phyloP scores from a whole-genome alignment of 2,329 filamentous ascomycete genomes.

The Myriosclerotinia scirpicola region DNA sequence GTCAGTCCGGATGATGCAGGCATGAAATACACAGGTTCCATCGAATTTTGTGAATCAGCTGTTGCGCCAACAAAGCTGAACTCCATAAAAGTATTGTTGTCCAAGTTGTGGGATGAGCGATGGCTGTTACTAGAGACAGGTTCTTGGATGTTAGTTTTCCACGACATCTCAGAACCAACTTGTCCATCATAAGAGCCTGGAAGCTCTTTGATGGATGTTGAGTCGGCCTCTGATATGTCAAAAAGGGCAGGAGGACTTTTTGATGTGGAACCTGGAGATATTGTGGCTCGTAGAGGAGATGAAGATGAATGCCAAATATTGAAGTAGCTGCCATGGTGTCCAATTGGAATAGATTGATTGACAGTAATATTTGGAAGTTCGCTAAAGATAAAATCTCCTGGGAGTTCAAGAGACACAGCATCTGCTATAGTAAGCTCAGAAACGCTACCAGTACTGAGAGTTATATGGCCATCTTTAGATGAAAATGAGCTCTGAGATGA shows the following conservation, averaged over 20 bases:
- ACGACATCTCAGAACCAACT: too few species aligned
- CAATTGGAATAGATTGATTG: not conserved
- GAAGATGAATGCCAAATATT: not conserved
- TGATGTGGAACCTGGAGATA: not conserved
- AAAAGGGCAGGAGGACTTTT: not conserved
- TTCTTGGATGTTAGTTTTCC: not conserved
- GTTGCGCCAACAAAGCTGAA: not conserved
- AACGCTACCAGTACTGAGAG: not conserved
- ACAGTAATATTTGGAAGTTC: not conserved
- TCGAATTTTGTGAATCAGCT: too few species aligned
- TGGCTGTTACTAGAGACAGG: not conserved
- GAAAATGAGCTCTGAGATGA: not conserved
- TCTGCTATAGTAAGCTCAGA: too few species aligned
- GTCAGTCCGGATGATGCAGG: too few species aligned
- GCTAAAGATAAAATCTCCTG: not conserved
- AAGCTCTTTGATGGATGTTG: not conserved
- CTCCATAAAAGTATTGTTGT: not conserved
- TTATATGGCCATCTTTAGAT: not conserved
- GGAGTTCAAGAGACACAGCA: not conserved
- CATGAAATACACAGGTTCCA: not conserved
- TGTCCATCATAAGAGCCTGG: not conserved
- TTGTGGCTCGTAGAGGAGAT: not conserved
- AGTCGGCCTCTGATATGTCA: not conserved
- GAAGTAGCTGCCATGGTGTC: not conserved
- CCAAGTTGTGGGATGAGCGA: not conserved